phyloP scores from a whole-genome alignment of 1,139 yeast genomes.

The Saccharomycopsis hybrid region DNA sequence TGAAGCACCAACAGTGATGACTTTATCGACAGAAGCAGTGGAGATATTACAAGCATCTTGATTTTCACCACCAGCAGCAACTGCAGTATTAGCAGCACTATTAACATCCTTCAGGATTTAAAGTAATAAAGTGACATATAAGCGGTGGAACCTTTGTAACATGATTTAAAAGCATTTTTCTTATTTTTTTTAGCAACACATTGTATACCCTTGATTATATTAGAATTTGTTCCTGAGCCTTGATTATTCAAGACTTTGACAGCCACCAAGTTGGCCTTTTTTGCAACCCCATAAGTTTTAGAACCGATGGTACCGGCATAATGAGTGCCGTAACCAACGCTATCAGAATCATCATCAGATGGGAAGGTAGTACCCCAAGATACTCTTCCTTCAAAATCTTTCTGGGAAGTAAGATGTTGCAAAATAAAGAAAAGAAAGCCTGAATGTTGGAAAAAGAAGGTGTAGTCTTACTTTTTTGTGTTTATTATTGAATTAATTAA shows the following conservation, averaged over 20 bases:
- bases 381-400: constrained; percentile 93
- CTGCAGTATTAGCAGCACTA: too few relatives aligned
- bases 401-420: too few relatives aligned
- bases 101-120: too few relatives aligned
- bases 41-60: constrained; percentile 57
- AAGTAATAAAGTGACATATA: too few relatives aligned
- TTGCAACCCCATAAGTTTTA: constrained; percentile 69
- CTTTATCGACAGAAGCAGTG: constrained; percentile 53
- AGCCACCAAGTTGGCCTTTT: constrained; percentile 66
- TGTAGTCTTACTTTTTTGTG: too few relatives aligned
- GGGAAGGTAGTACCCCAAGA: constrained; percentile 52
- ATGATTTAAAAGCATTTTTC: too few relatives aligned
- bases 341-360: constrained; percentile 40
- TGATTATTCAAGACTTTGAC: constrained; percentile 70
- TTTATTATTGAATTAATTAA: too few relatives aligned
- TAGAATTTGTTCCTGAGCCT: constrained; percentile 47
- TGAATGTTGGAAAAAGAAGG: too few relatives aligned
- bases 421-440: too few relatives aligned
- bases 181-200: constrained; percentile 44
- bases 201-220: constrained; percentile 57
- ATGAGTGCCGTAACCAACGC: constrained; percentile 72
- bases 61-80: constrained; percentile 6
- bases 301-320: constrained; percentile 85
- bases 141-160: too few relatives aligned
- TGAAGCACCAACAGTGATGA: constrained; percentile 57